Conservation (phyloP, 768 basidiomycete genomes). For the Rhodotorula sphaerocarpa region DNA sequence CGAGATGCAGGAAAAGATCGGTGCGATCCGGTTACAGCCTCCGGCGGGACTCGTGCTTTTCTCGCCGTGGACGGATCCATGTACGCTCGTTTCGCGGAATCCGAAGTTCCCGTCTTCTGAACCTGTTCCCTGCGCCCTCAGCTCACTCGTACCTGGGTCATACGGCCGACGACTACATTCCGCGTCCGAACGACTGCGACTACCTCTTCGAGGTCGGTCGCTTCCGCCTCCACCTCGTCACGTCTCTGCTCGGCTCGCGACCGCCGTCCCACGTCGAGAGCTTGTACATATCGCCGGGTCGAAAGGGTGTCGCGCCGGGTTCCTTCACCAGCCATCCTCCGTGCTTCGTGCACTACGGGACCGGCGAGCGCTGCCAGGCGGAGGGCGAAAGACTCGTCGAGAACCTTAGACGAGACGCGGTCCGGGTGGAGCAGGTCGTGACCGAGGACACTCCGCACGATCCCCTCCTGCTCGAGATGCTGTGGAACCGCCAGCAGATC, state of each 20-base stretch:
- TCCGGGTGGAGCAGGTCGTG: slow-evolving; percentile 1
- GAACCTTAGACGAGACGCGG: slow-evolving; percentile 10
- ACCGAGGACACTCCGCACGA: slow-evolving; percentile 28
- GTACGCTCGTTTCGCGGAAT: no score
- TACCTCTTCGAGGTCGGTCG: slow-evolving; percentile 21
- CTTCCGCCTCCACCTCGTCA: slow-evolving; percentile 27
- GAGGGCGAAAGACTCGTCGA: slow-evolving; percentile 2
- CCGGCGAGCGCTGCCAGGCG: slow-evolving; percentile 17
- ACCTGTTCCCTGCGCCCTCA: not conserved
- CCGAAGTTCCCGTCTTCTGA: not conserved
- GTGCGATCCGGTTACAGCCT: not conserved
- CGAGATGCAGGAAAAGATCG: not conserved
- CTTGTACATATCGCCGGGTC: slow-evolving; percentile 24
- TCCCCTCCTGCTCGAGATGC: slow-evolving; percentile 10
- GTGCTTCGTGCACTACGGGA: slow-evolving; percentile 21
- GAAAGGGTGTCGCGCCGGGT: not conserved
- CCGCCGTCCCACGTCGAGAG: slow-evolving; percentile 3
- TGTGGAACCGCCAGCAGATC: slow-evolving; percentile 14
- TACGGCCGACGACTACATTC: slow-evolving; percentile 3
- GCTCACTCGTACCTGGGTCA: slow-evolving; percentile 16
- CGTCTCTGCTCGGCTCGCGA: slow-evolving; percentile 16
- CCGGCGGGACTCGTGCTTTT: slow-evolving; percentile 17
- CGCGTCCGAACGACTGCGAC: slow-evolving; percentile 11
- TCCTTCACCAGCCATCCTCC: slow-evolving; percentile 10
- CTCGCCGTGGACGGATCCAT: slow-evolving; percentile 28